Base-by-base conservation (phyloP, 345 rosid genomes). In the Chamaenerion angustifolium region DNA sequence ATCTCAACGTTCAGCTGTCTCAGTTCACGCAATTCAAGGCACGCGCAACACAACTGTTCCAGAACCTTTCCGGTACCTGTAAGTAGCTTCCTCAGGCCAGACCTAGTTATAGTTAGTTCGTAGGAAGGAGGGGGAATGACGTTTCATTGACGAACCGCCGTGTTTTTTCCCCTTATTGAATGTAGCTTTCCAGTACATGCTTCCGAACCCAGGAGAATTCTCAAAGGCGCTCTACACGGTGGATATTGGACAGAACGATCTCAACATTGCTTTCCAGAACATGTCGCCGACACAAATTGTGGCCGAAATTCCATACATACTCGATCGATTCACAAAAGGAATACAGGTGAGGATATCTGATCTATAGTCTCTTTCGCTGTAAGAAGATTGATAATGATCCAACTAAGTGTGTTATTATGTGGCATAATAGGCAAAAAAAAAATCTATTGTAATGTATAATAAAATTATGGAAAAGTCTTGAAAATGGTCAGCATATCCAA, bases 1-100 rank as follows among this genome's bases (percentile, higher is more conserved):
- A 78, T 78, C 81, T 83, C 16, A 73, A 68, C 11, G 56, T 70
- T 61, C 94, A 83, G 67, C 69, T 80, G 43, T 52, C 73, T 21
- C 81, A 78, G 40, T 80, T 80, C 53, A 42, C 66, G 44, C 81
- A 71, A 40, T 83, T 78, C 64, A 80, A 80, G 53, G 57, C 78
- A 52, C 80, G 75, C 43, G 62, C 74, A 0, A 56, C 60, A 16
- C 62, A 66, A 46, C 73, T 78, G 12, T 69, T 72, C 49, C 47
- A 68, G 31, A 70, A 68, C 52, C 66, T 54, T 35, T 54, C 13
- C 51, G 17, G 50, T 62, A 65, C 60, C 1, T 49, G 81, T 78
- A 25, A 49, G 68, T 66, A 44, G 8, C 51, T 48, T 21, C 16
- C 17, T 6, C 25, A n/a, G 11, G 4, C 16, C 12, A 19, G 10